Evolutionary conservation across 2,329 filamentous ascomycete species (phyloP).

Genomic region (Exophiala dermatitidis): DNA sequence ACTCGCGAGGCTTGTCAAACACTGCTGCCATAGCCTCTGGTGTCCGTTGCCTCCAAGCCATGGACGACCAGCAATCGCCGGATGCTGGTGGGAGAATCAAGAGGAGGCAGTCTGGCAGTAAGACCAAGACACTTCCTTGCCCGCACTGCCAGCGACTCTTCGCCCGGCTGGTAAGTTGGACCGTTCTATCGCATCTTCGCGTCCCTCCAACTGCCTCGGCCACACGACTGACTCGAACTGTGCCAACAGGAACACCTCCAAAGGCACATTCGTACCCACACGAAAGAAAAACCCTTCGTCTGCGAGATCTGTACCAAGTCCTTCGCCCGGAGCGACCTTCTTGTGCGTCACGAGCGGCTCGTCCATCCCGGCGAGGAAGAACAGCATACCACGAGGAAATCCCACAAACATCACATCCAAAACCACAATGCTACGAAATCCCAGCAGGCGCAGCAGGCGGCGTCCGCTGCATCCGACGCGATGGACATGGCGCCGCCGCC

Average conservation of each 20-base stretch:
- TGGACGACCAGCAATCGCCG: conserved; percentile 19
- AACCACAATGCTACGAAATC: conserved; percentile 19
- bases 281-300: conserved; percentile 45
- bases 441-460: conserved; percentile 8
- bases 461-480: conserved; percentile 16
- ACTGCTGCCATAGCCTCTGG: not conserved
- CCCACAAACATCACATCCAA: conserved; percentile 23
- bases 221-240: conserved; percentile 6
- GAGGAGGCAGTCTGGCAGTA: conserved; percentile 29
- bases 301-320: conserved; percentile 45
- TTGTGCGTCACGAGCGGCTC: conserved; percentile 45
- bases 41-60: conserved; percentile 3
- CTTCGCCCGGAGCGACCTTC: conserved; percentile 44
- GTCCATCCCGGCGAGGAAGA: conserved; percentile 40
- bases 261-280: conserved; percentile 46
- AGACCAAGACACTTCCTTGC: conserved; percentile 43
- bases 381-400: conserved; percentile 25
- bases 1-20: conserved; percentile 5
- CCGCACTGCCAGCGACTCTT: conserved; percentile 45
- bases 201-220: conserved; percentile 7
- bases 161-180: conserved; percentile 34
- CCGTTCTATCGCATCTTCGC: not conserved
- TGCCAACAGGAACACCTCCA: conserved; percentile 41
- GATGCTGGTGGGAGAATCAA: conserved; percentile 19
- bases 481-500: conserved; percentile 26